phyloP scores from a whole-genome alignment of 2,329 filamentous ascomycete species.

The Phaeophleospora eucalypticola region DNA sequence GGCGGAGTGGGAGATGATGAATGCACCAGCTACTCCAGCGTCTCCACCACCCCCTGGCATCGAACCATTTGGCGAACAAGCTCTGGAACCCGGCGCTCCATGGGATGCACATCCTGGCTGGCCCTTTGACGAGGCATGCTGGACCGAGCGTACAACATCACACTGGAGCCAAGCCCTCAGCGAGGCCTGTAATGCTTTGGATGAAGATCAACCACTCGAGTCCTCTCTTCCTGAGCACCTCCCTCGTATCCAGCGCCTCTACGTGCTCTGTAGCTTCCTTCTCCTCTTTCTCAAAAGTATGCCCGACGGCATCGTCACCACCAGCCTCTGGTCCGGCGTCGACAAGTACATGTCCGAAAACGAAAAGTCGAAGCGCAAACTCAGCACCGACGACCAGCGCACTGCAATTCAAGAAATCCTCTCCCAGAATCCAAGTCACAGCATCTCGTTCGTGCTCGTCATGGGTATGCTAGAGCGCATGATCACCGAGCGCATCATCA shows the following conservation, averaged over 20 bases:
- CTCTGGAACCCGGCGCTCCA: constrained; percentile 35
- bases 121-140: constrained; percentile 56
- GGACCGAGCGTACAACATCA: constrained; percentile 38
- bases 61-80: constrained; percentile 1
- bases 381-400: constrained; percentile 53
- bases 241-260: constrained; percentile 64
- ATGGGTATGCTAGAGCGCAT: constrained; percentile 68
- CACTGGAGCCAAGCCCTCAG: constrained; percentile 44
- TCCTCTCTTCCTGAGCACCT: constrained; percentile 61
- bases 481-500: constrained; percentile 39
- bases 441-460: constrained; percentile 84
- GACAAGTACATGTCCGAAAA: constrained; percentile 53
- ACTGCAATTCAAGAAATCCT: constrained; percentile 69
- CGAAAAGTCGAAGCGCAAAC: constrained; percentile 44
- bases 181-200: constrained; percentile 61
- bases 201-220: constrained; percentile 61
- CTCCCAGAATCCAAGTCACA: constrained; percentile 68
- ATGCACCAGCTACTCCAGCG: constrained; percentile 32
- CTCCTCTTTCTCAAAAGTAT: constrained; percentile 71
- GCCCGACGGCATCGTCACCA: constrained; percentile 72
- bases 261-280: constrained; percentile 68
- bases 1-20: constrained; percentile 60
- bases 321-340: constrained; percentile 65
- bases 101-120: constrained; percentile 55
- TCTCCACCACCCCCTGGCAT: constrained; percentile 7